Conservation (phyloP, 345 rosid species). For the Pseudoturritis turrita region DNA sequence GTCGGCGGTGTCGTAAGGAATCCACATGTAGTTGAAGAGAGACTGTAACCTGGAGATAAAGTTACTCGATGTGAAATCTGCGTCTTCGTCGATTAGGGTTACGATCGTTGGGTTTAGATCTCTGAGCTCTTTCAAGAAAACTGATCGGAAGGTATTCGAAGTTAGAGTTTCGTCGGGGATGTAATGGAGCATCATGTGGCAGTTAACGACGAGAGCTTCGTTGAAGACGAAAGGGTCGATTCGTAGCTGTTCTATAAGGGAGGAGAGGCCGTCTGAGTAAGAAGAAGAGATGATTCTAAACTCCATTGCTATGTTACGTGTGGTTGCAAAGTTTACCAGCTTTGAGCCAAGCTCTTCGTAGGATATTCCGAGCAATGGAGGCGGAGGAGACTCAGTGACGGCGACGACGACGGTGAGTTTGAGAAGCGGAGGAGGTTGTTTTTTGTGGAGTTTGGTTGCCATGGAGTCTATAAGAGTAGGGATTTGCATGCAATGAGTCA, state of each 20-base stretch:
- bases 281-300: slow-evolving; percentile 54
- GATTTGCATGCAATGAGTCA: slow-evolving; percentile 94
- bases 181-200: slow-evolving; percentile 84
- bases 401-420: slow-evolving; percentile 63
- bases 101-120: slow-evolving; percentile 64
- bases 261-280: slow-evolving; percentile 59
- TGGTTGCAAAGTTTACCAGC: slow-evolving; percentile 62
- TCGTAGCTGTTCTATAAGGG: slow-evolving; percentile 59
- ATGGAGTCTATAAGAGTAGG: slow-evolving; percentile 83
- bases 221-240: slow-evolving; percentile 45
- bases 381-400: slow-evolving; percentile 44
- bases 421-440: slow-evolving; percentile 51
- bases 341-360: slow-evolving; percentile 66
- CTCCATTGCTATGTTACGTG: slow-evolving; percentile 63
- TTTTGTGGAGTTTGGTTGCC: slow-evolving; percentile 36
- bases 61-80: slow-evolving; percentile 62
- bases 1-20: slow-evolving; percentile 80
- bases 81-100: slow-evolving; percentile 76
- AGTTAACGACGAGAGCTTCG: slow-evolving; percentile 76
- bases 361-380: slow-evolving; percentile 52
- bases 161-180: slow-evolving; percentile 62
- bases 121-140: slow-evolving; percentile 59
- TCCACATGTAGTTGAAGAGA: slow-evolving; percentile 81
- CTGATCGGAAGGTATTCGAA: slow-evolving; percentile 25
- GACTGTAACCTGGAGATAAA: slow-evolving; percentile 58